Percentiles rank a stretch among this genome's conserved stretches.
These are phyloP conservation scores for Kurtzmaniella quercitrusa DNA, from an alignment of 1,139 yeast species.

Conservation along the genomic window DNA sequence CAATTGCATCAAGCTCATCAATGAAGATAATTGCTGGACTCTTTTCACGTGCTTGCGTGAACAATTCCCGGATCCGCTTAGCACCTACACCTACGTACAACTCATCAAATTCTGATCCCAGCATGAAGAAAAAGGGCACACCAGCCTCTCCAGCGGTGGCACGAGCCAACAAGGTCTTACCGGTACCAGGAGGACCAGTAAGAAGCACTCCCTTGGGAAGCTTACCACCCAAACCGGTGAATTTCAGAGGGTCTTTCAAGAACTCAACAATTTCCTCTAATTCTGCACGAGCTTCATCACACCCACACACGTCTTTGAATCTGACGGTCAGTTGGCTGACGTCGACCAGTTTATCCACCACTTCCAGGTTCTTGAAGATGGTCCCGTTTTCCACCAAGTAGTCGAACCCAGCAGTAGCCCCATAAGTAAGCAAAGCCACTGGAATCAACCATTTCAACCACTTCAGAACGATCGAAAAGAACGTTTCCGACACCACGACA, in stretches of 20 bases:
- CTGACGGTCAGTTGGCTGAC: constrained; percentile 83
- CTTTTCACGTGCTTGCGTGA: constrained; percentile 87
- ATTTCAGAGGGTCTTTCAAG: constrained; percentile 90
- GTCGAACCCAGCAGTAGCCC: constrained; percentile 71
- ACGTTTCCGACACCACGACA: constrained; percentile 83
- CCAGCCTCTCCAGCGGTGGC: constrained; percentile 99
- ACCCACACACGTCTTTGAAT: constrained; percentile 93
- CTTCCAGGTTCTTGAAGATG: constrained; percentile 71
- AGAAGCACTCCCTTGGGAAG: constrained; percentile 93
- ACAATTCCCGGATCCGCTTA: constrained; percentile 90
- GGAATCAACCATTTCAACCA: constrained; percentile 92
- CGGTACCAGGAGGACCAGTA: constrained; percentile 99
- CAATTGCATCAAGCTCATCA: constrained; percentile 97
- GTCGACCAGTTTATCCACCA: constrained; percentile 73
- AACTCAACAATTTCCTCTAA: constrained; percentile 95
- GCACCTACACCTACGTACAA: constrained; percentile 99
- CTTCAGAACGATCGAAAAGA: constrained; percentile 69
- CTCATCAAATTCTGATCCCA: constrained; percentile 97
- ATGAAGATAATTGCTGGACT: constrained; percentile 97
- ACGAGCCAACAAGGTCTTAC: constrained; percentile 93
- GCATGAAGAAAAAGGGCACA: constrained; percentile 97
- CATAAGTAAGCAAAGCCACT: constrained; percentile 66
- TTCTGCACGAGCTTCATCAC: constrained; percentile 97
- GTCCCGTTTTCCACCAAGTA: constrained; percentile 83
- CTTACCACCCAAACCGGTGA: constrained; percentile 95